phyloP scores from a whole-genome alignment of 2,329 filamentous ascomycete genomes.

The Aureobasidium lini region DNA sequence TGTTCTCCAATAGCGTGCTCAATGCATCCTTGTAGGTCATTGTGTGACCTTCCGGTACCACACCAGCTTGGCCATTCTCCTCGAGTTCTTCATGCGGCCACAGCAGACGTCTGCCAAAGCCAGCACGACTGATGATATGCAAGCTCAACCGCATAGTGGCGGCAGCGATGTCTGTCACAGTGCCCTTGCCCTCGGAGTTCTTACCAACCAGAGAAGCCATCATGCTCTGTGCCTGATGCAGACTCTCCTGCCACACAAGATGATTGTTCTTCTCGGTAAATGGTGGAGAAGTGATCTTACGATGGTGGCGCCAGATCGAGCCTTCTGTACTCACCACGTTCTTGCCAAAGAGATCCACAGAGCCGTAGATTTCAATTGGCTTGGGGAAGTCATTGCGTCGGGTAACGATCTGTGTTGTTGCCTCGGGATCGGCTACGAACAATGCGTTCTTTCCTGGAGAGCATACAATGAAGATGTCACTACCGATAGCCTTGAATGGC shows the following conservation, averaged over 20 bases:
- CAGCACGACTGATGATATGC: conserved; percentile 59
- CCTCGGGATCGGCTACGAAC: conserved; percentile 56
- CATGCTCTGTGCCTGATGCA: conserved; percentile 58
- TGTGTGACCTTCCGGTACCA: conserved; percentile 44
- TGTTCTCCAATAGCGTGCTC: conserved; percentile 53
- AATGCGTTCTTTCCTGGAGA: conserved; percentile 48
- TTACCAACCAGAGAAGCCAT: conserved; percentile 49
- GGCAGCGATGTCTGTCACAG: conserved; percentile 50
- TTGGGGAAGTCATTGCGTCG: conserved; percentile 67
- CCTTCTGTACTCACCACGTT: conserved; percentile 69
- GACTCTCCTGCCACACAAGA: conserved; percentile 56
- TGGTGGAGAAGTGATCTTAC: conserved; percentile 61
- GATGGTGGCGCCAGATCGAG: conserved; percentile 61
- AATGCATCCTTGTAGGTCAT: conserved; percentile 61
- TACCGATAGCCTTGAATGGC: conserved; percentile 50
- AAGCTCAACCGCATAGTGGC: conserved; percentile 60
- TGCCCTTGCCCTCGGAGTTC: conserved; percentile 34
- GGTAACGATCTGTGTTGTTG: conserved; percentile 57
- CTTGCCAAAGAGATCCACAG: conserved; percentile 59
- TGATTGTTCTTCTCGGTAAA: conserved; percentile 72
- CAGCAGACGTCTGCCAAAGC: conserved; percentile 55
- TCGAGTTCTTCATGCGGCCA: conserved; percentile 51
- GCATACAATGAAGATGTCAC: conserved; percentile 58
- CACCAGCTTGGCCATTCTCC: conserved; percentile 17
- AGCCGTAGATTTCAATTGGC: conserved; percentile 51